Evolutionary conservation across 1,284 basidiomycete species (phyloP), one percentile per base, ranked within the genome.

Genomic region (Gymnopus androsaceus): DNA sequence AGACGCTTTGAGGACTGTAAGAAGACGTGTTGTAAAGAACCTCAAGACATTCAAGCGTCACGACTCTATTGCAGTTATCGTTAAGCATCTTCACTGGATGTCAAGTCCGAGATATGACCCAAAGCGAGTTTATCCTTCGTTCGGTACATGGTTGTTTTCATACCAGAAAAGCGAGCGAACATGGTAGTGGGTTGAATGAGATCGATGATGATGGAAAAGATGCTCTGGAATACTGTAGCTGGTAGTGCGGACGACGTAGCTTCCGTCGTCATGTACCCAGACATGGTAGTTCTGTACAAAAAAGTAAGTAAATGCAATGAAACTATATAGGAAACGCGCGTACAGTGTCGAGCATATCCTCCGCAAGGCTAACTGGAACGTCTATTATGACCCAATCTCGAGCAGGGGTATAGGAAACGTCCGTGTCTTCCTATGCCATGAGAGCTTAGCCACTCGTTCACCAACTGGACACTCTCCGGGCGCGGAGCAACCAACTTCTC

Each of bases 131-230:
- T 56, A 38, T 66, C 67, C 11, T 58, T 55, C 23, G 62, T 40
- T 11, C 46, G 54, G 44, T 47, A 59, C 54, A 83, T 69, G 0
- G 77, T 82, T 8, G 80, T 76, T 58, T 68, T 78, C 59, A 77
- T 72, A 11, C 68, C 68, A 56, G 72, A 78, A 61, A 79, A 74
- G 37, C 78, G 79, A 41, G 78, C 76, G 64, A 91, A 92, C 69
- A 85, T 78, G 0, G 87, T 89, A 0, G 90, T 92, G 0, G 90
- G 90, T 58, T 88, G 85, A 37, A 92, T 75, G 33, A 90, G 69
- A 47, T 90, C 87, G 42, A 91, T 67, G 41, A 63, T 91, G 88
- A 4, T 72, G 70, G 59, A 85, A 78, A 19, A 92, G 67, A 56
- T 78, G 59, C 55, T 74, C 75, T 0, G 90, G 89, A 7, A 92